Percentiles rank a stretch among this genome's conserved stretches.
Conservation (phyloP, 352 stramenopile genomes). For the Globisporangium megalacanthum region DNA sequence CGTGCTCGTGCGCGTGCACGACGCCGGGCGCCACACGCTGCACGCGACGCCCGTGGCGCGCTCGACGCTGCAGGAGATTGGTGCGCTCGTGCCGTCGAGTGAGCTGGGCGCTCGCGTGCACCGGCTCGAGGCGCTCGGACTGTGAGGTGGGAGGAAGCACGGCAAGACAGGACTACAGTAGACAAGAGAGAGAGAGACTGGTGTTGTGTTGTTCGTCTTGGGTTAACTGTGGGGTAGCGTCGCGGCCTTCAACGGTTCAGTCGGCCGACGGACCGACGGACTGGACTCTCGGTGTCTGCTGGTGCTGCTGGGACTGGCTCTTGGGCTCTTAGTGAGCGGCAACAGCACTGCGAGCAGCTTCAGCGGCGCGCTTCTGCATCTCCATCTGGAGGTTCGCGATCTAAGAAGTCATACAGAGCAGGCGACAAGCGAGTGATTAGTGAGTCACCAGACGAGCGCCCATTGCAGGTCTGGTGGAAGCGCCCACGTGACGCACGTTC, state of each 20-base stretch:
- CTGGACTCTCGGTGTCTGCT: too few species aligned
- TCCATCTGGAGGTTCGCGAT: slow-evolving; percentile 89
- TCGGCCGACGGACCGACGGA: too few species aligned
- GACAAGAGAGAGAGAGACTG: slow-evolving; percentile 7
- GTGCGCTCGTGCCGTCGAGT: slow-evolving; percentile 36
- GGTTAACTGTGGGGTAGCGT: too few species aligned
- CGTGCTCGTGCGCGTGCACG: slow-evolving; percentile 73
- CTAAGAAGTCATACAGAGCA: slow-evolving; percentile 20
- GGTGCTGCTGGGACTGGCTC: too few species aligned
- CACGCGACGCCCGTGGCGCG: slow-evolving; percentile 75
- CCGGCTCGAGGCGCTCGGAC: slow-evolving; percentile 23
- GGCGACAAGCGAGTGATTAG: neutral
- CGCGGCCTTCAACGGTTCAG: too few species aligned
- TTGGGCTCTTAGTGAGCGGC: slow-evolving; percentile 13
- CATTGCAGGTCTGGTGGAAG: too few species aligned
- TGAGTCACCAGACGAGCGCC: neutral
- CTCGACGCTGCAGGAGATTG: slow-evolving; percentile 64
- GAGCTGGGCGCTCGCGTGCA: slow-evolving; percentile 55
- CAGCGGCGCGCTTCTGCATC: slow-evolving; percentile 83
- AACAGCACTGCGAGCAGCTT: slow-evolving; percentile 62
- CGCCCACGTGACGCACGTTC: slow-evolving; percentile 36
- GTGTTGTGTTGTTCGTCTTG: neutral
- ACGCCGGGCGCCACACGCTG: slow-evolving; percentile 79
- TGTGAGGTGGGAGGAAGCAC: slow-evolving; percentile 12
- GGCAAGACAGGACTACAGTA: too few species aligned